Base-by-base conservation (phyloP, 2,329 filamentous ascomycete species). In the Incumbomyces lentus region DNA sequence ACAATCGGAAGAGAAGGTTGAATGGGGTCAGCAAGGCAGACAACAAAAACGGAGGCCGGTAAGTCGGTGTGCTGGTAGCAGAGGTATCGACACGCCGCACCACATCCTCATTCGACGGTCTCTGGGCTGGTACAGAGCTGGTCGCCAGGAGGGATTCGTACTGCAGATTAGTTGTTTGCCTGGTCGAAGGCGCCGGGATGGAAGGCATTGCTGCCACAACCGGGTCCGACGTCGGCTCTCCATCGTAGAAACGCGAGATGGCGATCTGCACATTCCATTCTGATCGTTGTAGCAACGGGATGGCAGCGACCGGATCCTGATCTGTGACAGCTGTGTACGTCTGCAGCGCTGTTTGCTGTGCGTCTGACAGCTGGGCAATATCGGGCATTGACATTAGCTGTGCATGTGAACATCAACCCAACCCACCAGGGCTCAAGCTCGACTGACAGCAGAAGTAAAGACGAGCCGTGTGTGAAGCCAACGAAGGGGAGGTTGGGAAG, bases 261-360 rank as follows among this genome's bases (percentile, higher is more conserved):
- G 92, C 90, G 58, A 96, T 95, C 82, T 95, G 85, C 0, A 95
- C 84, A 61, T 96, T 98, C 92, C 92, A 98, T 72, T 96, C 83
- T 47, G 88, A 95, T 52, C 88, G 75, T 55, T 82, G 78, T 1
- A 98, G 72, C 3, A 98, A 65, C 1, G 86, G 79, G 40, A 95
- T 72, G 1, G 92, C 88, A 48, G 86, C 80, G 36, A 79, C 74
- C 37, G 79, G 64, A 17, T 87, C 82, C 65, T 95, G 88, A 57
- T 89, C 81, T 19, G 92, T 96, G 42, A 98, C 84, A 43, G 84
- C 77, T 13, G 82, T 86, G 65, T 88, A 95, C 60, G 94, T 90
- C 58, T 94, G 82, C 19, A 98, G 77, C 39, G 86, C 84, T 43
- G 82, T 77, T 64, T 87, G 87, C 70, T 96, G 88, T 55, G 76